Conservation (phyloP, 345 rosid genomes). For the Pugionium dolabratum region DNA sequence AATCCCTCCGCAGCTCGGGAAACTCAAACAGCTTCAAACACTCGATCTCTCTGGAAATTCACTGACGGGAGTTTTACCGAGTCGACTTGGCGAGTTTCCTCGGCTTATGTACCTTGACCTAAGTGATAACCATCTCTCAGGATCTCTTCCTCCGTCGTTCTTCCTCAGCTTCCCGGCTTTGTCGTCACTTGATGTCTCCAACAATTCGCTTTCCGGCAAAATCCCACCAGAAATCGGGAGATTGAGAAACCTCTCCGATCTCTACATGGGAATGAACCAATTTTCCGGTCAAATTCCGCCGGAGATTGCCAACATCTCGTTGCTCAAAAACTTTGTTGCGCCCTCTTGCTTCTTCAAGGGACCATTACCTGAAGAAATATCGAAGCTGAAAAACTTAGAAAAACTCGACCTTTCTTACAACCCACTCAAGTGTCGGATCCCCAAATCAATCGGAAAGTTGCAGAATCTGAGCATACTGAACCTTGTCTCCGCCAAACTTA, state of each 20-base stretch:
- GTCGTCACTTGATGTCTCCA: constrained; percentile 65
- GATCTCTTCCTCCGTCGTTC: constrained; percentile 53
- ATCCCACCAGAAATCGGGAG: constrained; percentile 66
- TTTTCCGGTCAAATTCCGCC: constrained; percentile 74
- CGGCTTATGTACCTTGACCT: constrained; percentile 61
- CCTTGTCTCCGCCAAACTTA: constrained; percentile 58
- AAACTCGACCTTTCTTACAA: constrained; percentile 82
- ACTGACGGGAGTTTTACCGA: constrained; percentile 56
- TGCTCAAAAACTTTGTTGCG: constrained; percentile 53
- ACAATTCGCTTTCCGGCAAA: constrained; percentile 64
- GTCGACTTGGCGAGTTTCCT: constrained; percentile 49
- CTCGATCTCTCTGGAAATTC: constrained; percentile 67
- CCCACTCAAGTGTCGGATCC: constrained; percentile 69
- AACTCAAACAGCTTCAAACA: constrained; percentile 46
- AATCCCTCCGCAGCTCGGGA: constrained; percentile 59
- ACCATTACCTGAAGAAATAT: constrained; percentile 67
- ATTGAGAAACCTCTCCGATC: constrained; percentile 55
- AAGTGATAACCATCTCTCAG: constrained; percentile 59
- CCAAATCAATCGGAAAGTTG: constrained; percentile 58
- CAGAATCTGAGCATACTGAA: constrained; percentile 52
- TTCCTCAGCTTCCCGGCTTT: constrained; percentile 50
- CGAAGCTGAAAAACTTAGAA: constrained; percentile 46
- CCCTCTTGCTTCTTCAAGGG: constrained; percentile 65
- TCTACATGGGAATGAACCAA: constrained; percentile 68
- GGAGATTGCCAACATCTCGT: constrained; percentile 62